A percentile compares a stretch with the other conserved stretches of the same genome.
phyloP scores from a whole-genome alignment of 192 early-diverging fungal species.

The Phlyctochytrium arcticum region DNA sequence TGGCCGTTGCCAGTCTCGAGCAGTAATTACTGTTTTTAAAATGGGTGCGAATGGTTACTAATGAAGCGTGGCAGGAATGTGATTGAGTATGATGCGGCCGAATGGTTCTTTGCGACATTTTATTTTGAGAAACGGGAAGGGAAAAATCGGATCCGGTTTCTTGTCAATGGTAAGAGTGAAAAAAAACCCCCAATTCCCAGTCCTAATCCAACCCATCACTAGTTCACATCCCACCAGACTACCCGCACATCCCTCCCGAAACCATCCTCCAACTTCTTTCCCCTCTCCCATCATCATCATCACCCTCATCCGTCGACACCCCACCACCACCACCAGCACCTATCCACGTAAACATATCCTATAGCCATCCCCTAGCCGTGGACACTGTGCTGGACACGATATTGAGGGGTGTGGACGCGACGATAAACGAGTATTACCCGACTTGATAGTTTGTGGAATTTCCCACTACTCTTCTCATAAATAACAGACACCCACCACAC shows the following conservation, averaged over 20 bases:
- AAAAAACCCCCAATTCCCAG: not conserved
- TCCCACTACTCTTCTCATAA: no score
- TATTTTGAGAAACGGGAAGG: constrained; percentile 9
- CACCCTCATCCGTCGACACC: not conserved
- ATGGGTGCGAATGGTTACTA: not conserved
- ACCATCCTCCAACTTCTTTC: constrained; percentile 22
- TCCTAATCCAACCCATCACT: not conserved
- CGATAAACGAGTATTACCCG: no score
- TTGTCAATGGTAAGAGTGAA: not conserved
- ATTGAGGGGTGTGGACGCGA: no score
- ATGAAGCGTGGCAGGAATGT: constrained; percentile 2
- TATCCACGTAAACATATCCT: not conserved
- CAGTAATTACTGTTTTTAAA: not conserved
- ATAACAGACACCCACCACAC: no score
- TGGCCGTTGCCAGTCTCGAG: not conserved
- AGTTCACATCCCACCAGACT: constrained; percentile 14
- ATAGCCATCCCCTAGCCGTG: no score
- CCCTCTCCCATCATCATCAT: not conserved
- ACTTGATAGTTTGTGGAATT: no score
- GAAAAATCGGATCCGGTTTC: not conserved
- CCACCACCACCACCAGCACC: not conserved
- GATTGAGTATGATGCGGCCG: constrained; percentile 5
- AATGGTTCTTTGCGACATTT: constrained; percentile 1
- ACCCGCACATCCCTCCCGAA: constrained; percentile 20
- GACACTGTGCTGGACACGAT: no score